phyloP scores from a whole-genome alignment of 2,329 filamentous ascomycete genomes.

The Blumeria graminis region DNA sequence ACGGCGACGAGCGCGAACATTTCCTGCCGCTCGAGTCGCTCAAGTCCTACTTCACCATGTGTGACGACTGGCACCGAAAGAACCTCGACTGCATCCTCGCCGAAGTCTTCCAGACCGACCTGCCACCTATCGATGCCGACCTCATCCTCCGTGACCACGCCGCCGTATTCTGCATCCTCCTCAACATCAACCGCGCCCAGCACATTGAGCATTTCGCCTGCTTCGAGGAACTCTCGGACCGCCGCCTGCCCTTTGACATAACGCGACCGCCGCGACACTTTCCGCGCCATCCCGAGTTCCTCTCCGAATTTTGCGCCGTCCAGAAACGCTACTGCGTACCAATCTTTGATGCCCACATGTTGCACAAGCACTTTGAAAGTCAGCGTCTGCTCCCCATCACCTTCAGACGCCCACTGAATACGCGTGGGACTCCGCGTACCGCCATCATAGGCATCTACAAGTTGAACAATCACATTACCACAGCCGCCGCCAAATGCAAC shows the following conservation, averaged over 20 bases:
- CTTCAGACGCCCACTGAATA: constrained; percentile 5
- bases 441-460: constrained; percentile 11
- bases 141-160: constrained; percentile 8
- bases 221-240: constrained; percentile 7
- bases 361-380: constrained; percentile 8
- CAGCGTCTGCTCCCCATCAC: constrained; percentile 12
- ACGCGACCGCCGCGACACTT: constrained; percentile 6
- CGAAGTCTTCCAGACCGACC: constrained; percentile 6
- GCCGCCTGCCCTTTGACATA: constrained; percentile 10
- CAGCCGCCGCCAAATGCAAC: too few species aligned
- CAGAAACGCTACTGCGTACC: constrained; percentile 13
- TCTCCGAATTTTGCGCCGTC: constrained; percentile 10
- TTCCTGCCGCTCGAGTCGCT: constrained; percentile 8
- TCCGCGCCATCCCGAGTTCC: constrained; percentile 7
- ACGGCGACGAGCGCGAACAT: constrained; percentile 4
- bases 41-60: constrained; percentile 6
- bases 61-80: constrained; percentile 3
- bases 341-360: constrained; percentile 7
- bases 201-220: constrained; percentile 7
- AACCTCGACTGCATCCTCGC: constrained; percentile 5
- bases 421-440: constrained; percentile 6
- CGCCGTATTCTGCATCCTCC: constrained; percentile 9
- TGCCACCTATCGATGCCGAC: constrained; percentile 7
- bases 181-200: constrained; percentile 5
- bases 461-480: too few species aligned